These are phyloP conservation scores for Lepidium aucheri DNA, from an alignment of 345 rosid species.

Conservation along the genomic window DNA sequence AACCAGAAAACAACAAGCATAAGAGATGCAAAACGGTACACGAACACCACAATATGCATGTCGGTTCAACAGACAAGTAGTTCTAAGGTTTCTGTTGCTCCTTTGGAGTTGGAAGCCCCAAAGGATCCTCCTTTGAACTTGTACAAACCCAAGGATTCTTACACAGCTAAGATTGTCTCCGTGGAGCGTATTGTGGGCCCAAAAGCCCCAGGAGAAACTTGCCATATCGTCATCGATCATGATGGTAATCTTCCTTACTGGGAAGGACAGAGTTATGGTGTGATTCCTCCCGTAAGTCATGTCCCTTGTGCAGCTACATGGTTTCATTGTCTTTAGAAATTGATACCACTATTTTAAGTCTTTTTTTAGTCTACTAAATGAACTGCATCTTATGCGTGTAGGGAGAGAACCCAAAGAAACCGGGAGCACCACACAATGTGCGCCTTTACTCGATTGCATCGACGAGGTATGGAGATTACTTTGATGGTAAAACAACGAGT, in stretches of 20 bases:
- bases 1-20: constrained; percentile 37
- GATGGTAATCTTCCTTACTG: constrained; percentile 93
- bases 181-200: constrained; percentile 89
- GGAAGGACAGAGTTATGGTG: constrained; percentile 99
- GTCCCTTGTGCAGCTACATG: background rate
- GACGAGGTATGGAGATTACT: constrained; percentile 81
- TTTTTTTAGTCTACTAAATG: background rate
- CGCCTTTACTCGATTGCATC: constrained; percentile 98
- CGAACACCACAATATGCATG: constrained; percentile 42
- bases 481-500: constrained; percentile 84
- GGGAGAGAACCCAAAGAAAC: constrained; percentile 99
- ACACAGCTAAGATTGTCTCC: constrained; percentile 85
- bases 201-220: constrained; percentile 94
- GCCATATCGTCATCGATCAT: constrained; percentile 95
- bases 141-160: constrained; percentile 81
- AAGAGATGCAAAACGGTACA: constrained; percentile 24
- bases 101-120: constrained; percentile 65
- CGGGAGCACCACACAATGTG: constrained; percentile 77
- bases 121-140: constrained; percentile 81
- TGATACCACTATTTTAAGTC: background rate
- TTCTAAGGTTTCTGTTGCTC: constrained; percentile 66
- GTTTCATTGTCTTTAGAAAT: background rate
- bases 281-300: constrained; percentile 89
- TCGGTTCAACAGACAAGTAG: constrained; percentile 74
- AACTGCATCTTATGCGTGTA: constrained; percentile 12